These are phyloP conservation scores for Bremia lactucae DNA, from an alignment of 352 stramenopile genomes.

Conservation along the genomic window DNA sequence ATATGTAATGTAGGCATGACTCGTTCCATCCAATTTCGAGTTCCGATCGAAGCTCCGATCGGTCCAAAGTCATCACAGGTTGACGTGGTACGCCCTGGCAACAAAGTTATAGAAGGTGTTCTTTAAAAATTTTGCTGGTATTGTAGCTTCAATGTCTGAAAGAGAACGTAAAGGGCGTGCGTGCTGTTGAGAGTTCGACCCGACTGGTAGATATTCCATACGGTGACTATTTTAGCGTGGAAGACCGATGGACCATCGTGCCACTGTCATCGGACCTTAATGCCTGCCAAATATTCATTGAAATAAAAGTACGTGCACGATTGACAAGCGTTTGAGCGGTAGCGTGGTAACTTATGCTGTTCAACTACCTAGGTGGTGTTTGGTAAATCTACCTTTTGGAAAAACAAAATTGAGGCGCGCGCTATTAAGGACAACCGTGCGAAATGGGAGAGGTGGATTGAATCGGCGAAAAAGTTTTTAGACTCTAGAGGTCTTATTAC, in stretches of 20 bases:
- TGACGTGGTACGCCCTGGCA: conserved; percentile 36
- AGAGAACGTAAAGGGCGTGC: conserved; percentile 23
- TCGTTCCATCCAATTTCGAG: conserved; percentile 59
- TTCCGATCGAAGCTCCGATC: conserved; percentile 70
- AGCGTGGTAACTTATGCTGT: neutral
- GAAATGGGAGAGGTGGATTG: conserved; percentile 64
- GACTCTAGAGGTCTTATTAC: conserved; percentile 5
- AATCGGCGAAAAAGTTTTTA: conserved; percentile 50
- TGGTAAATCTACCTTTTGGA: conserved; percentile 79
- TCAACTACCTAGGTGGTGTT: conserved; percentile 44
- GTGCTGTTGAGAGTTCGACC: conserved; percentile 66
- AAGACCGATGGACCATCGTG: conserved; percentile 73
- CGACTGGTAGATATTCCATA: conserved; percentile 78
- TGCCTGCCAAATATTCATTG: conserved; percentile 58
- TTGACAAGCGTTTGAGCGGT: neutral
- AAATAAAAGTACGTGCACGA: conserved; percentile 39
- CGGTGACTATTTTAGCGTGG: conserved; percentile 81
- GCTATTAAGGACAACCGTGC: conserved; percentile 61
- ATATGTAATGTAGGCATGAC: conserved; percentile 31
- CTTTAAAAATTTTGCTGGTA: neutral
- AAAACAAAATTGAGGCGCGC: conserved; percentile 61
- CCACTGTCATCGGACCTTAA: conserved; percentile 26
- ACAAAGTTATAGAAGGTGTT: neutral
- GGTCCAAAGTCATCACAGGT: conserved; percentile 76
- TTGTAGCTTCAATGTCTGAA: conserved; percentile 59